These are phyloP conservation scores for Candolleomyces aberdarensis DNA, from an alignment of 768 basidiomycete species.

Conservation along the genomic window DNA sequence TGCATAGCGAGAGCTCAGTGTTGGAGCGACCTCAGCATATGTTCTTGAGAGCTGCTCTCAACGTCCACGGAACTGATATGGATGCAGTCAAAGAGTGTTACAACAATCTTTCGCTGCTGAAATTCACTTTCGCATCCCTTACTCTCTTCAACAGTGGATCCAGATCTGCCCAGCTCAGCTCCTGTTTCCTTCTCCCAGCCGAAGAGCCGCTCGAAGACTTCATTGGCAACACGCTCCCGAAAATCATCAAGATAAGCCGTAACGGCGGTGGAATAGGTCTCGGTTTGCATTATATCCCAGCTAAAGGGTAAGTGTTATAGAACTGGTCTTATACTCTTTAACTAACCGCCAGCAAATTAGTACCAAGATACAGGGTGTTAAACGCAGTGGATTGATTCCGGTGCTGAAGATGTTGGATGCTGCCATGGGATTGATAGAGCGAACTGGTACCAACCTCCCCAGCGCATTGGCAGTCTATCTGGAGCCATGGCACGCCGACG, in stretches of 20 bases:
- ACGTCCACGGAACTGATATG: neutral
- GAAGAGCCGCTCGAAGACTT: neutral
- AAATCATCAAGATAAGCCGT: neutral
- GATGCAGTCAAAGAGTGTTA: neutral
- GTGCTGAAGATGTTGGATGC: neutral
- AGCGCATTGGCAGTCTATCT: neutral
- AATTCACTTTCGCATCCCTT: neutral
- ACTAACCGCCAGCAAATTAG: neutral
- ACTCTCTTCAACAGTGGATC: neutral
- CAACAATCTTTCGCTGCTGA: neutral
- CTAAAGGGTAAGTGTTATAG: neutral
- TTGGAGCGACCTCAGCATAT: slow-evolving; percentile 3
- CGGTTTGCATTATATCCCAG: neutral
- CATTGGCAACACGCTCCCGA: neutral
- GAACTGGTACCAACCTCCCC: neutral
- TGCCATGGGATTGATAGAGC: neutral
- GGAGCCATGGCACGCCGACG: slow-evolving; percentile 1
- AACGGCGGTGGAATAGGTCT: neutral
- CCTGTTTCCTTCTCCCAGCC: neutral
- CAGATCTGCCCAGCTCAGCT: neutral
- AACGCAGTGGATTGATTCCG: neutral
- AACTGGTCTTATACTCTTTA: too few relatives aligned
- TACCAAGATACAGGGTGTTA: neutral
- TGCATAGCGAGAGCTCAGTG: neutral
- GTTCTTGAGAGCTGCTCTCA: neutral